A percentile compares a stretch with the other conserved stretches of the same genome.
phyloP scores from a whole-genome alignment of 768 basidiomycete genomes.

The Mycena vulgaris region DNA sequence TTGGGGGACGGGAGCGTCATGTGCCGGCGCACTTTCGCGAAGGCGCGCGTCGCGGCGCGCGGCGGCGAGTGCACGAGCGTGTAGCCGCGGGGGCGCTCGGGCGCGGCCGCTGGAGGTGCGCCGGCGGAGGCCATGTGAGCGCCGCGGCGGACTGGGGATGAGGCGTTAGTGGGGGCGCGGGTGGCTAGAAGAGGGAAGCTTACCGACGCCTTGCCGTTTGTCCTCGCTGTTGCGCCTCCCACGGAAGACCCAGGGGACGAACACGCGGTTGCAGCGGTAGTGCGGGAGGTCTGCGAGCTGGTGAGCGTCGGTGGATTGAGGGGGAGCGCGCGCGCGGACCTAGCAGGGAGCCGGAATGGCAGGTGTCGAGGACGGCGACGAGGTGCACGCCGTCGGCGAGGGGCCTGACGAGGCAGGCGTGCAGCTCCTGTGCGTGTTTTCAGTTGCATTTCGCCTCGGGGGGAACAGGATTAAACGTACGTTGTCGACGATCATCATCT shows the following conservation, averaged over 20 bases:
- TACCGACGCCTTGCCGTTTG: too few relatives aligned
- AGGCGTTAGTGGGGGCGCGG: too few relatives aligned
- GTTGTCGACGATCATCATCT: conserved; percentile 9
- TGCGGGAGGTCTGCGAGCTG: neutral
- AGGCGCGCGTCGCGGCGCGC: too few relatives aligned
- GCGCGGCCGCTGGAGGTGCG: too few relatives aligned
- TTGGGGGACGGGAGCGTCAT: too few relatives aligned
- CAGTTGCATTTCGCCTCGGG: neutral
- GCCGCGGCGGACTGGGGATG: too few relatives aligned
- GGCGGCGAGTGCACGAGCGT: too few relatives aligned
- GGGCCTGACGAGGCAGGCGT: neutral
- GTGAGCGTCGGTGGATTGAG: neutral
- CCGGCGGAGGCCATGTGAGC: too few relatives aligned
- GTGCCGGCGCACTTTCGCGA: too few relatives aligned
- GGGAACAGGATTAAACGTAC: neutral
- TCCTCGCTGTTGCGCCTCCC: neutral
- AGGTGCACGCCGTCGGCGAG: neutral
- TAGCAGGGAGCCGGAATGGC: neutral
- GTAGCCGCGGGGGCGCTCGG: too few relatives aligned
- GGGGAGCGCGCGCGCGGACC: neutral
- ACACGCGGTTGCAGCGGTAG: neutral
- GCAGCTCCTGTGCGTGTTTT: neutral
- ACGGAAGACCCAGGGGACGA: neutral
- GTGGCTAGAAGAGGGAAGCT: too few relatives aligned
- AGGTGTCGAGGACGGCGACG: neutral